Base-by-base conservation (phyloP, 2,329 filamentous ascomycete genomes). In the Dactylellina drechsleri region DNA sequence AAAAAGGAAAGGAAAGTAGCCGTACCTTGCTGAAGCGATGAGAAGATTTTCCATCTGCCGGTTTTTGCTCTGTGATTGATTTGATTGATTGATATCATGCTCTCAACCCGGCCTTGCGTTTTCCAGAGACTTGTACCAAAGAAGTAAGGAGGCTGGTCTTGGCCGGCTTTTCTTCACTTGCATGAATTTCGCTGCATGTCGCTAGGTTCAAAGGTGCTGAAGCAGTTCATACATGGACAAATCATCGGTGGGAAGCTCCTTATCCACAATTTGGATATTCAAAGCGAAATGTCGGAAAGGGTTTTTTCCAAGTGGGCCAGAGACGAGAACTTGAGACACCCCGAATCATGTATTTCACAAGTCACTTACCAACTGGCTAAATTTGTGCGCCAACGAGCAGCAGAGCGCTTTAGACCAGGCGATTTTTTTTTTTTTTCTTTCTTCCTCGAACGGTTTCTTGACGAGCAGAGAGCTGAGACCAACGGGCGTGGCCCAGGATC, bases 261-360 rank as follows among this genome's bases (percentile, higher is more conserved):
- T 75, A 75, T 68, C 71, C 71, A 75, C 71, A 75, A 56, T 75
- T 68, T 75, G 71, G 71, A 75, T 68, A 75, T 75, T 75, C 71
- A 75, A 75, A 75, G 71, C 71, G 71, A 75, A 68, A 68, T 52
- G 64, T 36, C 31, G 6, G 57, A 67, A 36, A 64, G 52, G 49
- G 56, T 47, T 15, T 18, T n/a, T n/a, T 74, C 62, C 52, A 74
- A 47, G 71, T 75, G 71, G 71, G 71, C 65, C 71, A 20, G 50
- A 70, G 50, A 47, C 28, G 36, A 43, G 40, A 65, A 57, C 62
- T 45, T 45, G 54, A 75, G 47, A 75, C 47, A 52, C 47, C 10
- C 71, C 58, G 57, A 68, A 75, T 57, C 54, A 57, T 75, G 71
- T 59, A 5, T 64, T 64, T 62, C 60, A 66, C 45, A 67, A 67